Base-by-base conservation (phyloP, 129 eudicot genomes). In the Heracleum sosnowskyi region DNA sequence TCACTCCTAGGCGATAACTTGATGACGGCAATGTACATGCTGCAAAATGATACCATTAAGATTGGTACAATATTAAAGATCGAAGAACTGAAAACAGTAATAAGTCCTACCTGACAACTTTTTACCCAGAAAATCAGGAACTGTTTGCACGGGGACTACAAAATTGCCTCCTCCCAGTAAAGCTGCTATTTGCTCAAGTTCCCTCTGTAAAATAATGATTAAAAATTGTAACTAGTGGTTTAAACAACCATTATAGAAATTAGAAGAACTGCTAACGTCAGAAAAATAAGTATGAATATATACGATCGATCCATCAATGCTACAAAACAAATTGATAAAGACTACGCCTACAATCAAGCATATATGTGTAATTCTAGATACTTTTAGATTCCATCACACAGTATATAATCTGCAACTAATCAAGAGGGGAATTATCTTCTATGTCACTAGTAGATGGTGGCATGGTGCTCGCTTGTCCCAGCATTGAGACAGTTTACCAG, bases 151-250 rank as follows among this genome's bases (percentile, higher is more conserved):
- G 24, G 99, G 99, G 57, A 92, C 97, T n/a, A 88, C 95, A 80
- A 95, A 95, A 84, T 90, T 87, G 69, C 99, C 99, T 41, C 99
- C 99, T 79, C 99, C 99, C 96, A 91, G 85, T 11, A 75, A 71
- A 84, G 99, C 96, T 34, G 99, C 97, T 85, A 83, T 86, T 81
- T 74, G 86, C 85, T 95, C 98, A 24, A 91, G 85, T 79, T 80
- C 87, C 87, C 90, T 91, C 98, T 93, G 78, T 33, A 90, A 20
- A 22, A 76, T 15, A 36, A 26, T 13, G 33, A 3, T 39, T 2
- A 35, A 22, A 34, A 17, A 20, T 71, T 11, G 37, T 42, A 60
- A 60, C 46, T 39, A 36, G 60, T 35, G 7, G n/a, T 20, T 39
- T 1, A 51, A 63, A 28, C 33, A 34, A 22, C 13, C 29, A 29